These are phyloP conservation scores for Mycena indigotica DNA, from an alignment of 768 basidiomycete genomes.

Conservation along the genomic window DNA sequence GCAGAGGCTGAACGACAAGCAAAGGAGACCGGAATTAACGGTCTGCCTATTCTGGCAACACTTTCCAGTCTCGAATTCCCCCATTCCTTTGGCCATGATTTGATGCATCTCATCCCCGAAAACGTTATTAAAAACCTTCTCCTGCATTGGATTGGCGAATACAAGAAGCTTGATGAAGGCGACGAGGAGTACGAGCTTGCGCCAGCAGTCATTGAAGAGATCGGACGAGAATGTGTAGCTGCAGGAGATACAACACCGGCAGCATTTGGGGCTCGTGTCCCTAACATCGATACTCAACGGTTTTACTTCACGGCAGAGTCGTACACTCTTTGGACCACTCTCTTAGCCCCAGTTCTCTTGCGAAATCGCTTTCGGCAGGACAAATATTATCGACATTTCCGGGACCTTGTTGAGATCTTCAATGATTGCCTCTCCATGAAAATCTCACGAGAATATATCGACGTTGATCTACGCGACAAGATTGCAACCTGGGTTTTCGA, in stretches of 20 bases:
- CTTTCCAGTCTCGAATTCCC: conserved; percentile 35
- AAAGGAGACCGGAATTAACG: conserved; percentile 33
- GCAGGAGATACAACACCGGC: conserved; percentile 34
- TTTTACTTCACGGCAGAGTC: conserved; percentile 39
- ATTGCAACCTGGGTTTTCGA: conserved; percentile 38
- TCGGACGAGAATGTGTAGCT: conserved; percentile 35
- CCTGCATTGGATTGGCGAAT: conserved; percentile 40
- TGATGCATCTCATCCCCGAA: conserved; percentile 48
- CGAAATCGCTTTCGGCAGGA: conserved; percentile 25
- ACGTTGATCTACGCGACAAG: conserved; percentile 25
- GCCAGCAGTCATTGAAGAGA: conserved; percentile 33
- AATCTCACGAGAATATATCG: conserved; percentile 29
- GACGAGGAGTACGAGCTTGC: conserved; percentile 29
- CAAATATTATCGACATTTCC: conserved; percentile 42
- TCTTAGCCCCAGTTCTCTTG: conserved; percentile 40
- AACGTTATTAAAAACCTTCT: conserved; percentile 32
- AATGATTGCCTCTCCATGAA: conserved; percentile 36
- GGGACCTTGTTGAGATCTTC: conserved; percentile 37
- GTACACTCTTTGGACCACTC: conserved; percentile 40
- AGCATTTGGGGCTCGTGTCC: conserved; percentile 33
- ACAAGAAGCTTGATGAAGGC: conserved; percentile 39
- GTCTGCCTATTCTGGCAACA: conserved; percentile 26
- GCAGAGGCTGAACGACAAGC: neutral
- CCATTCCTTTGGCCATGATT: conserved; percentile 39
- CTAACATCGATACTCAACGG: too few species aligned